Conservation (phyloP, 257 asterid species). For the Linaria vulgaris region DNA sequence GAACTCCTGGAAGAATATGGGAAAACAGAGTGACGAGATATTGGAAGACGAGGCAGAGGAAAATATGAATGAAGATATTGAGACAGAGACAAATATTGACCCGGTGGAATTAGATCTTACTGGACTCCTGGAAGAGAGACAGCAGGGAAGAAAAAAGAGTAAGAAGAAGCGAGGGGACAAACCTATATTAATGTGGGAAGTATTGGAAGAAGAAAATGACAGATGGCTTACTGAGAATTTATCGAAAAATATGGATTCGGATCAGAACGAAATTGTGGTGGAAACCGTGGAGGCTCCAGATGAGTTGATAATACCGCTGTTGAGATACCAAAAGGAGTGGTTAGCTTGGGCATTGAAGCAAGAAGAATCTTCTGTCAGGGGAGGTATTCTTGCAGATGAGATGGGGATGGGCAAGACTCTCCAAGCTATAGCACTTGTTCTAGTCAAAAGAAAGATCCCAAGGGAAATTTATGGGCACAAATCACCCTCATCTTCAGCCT, state of each 20-base stretch:
- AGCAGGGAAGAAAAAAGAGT: conserved; percentile 42
- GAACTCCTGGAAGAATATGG: conserved; percentile 23
- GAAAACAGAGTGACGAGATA: conserved; percentile 16
- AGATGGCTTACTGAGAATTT: conserved; percentile 68
- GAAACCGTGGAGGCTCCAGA: conserved; percentile 71
- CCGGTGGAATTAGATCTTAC: not conserved
- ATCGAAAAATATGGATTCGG: conserved; percentile 43
- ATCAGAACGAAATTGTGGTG: conserved; percentile 54
- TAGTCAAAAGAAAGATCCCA: conserved; percentile 57
- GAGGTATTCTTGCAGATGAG: conserved; percentile 98
- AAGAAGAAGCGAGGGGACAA: conserved; percentile 42
- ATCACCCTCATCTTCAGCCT: conserved; percentile 40
- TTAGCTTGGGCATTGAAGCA: conserved; percentile 90
- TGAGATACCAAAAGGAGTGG: conserved; percentile 96
- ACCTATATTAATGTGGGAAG: conserved; percentile 74
- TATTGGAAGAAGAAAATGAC: conserved; percentile 62
- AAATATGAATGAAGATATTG: conserved; percentile 15
- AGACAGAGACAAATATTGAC: not conserved
- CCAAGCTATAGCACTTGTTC: conserved; percentile 94
- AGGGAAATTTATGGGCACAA: conserved; percentile 37
- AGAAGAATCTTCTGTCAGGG: conserved; percentile 73
- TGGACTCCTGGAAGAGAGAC: conserved; percentile 13
- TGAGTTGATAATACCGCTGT: conserved; percentile 70
- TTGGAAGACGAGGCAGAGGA: conserved; percentile 28
- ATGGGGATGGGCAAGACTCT: conserved; percentile 99